Evolutionary conservation across 306 rosid genomes (phyloP).

Genomic region (Benincasa hispida): DNA sequence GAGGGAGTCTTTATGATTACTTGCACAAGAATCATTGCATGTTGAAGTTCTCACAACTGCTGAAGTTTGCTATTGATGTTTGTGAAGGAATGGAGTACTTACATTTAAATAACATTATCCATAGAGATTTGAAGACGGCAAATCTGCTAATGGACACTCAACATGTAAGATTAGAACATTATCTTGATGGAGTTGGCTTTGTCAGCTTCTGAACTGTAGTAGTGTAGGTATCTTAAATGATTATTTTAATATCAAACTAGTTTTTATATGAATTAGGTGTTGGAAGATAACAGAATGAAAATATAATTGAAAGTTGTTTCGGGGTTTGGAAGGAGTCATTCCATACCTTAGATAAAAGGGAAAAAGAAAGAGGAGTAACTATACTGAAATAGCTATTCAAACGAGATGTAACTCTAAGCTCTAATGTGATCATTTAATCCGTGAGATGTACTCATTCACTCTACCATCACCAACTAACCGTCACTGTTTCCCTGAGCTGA

Average conservation of each 20-base stretch:
- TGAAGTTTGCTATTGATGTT: slow-evolving; percentile 82
- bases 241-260: neutral
- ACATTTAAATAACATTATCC: slow-evolving; percentile 74
- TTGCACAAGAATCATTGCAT: slow-evolving; percentile 81
- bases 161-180: slow-evolving; percentile 45
- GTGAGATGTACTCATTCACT: neutral
- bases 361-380: neutral
- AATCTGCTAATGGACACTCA: slow-evolving; percentile 80
- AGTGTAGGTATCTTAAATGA: neutral
- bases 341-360: neutral
- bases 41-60: slow-evolving; percentile 57
- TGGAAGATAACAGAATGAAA: neutral
- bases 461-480: neutral
- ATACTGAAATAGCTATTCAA: neutral
- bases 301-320: neutral
- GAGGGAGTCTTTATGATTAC: slow-evolving; percentile 95
- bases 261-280: neutral
- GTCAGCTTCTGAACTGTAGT: neutral
- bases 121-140: slow-evolving; percentile 96
- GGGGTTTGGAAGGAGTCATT: neutral
- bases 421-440: neutral
- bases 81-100: slow-evolving; percentile 96
- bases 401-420: neutral
- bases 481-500: neutral
- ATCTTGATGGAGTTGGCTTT: slow-evolving; percentile 9